Base-by-base conservation (phyloP, 352 stramenopile genomes). In the Phytophthora niederhauseri region DNA sequence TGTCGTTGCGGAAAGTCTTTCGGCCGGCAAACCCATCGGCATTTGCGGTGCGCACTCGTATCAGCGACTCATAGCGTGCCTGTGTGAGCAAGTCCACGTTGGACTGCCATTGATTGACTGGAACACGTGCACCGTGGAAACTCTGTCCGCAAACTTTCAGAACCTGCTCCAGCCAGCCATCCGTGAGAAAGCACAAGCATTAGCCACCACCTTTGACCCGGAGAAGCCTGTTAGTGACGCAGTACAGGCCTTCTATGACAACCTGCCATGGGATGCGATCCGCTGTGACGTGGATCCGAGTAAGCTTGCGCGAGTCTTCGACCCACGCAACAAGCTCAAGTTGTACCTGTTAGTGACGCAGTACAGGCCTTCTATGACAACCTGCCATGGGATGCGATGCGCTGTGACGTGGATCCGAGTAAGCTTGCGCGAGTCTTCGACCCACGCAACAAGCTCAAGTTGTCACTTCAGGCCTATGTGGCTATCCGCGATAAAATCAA, bases 11-110 rank as follows among this genome's bases (percentile, higher is more conserved):
- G 90, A 93, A 46, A 91, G 85, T 12, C 73, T 98, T 3, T 68
- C 85, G 8, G 77, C 84, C 46, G 89, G 89, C 3, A 89, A 96
- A 36, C 91, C 92, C 11, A 93, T 87, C 6, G 82, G 94, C 57
- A 77, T 98, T 34, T 94, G 87, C 53, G 91, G 91, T 2, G 95
- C 92, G 49, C 96, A 97, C 72, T 85, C 84, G 8, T 85, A 95
- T 66, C 92, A 98, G 59, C 81, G 78, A 28, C 97, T 97, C 68
- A 94, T 87, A 74, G 88, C 87, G 14, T 74, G 86, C 28, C 84
- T 92, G 36, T 84, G 91, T 4, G 68, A 85, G 41, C 75, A 84
- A 34, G 75, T 76, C 6, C 82, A 84, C 11, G 88, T 95, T 2
- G 92, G 89, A 36, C 68, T 91, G n/a, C 71, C 75, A 51, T 74